Base-by-base conservation (phyloP, 805 yeast genomes). In the Yamadazyma paraphyllophila region DNA sequence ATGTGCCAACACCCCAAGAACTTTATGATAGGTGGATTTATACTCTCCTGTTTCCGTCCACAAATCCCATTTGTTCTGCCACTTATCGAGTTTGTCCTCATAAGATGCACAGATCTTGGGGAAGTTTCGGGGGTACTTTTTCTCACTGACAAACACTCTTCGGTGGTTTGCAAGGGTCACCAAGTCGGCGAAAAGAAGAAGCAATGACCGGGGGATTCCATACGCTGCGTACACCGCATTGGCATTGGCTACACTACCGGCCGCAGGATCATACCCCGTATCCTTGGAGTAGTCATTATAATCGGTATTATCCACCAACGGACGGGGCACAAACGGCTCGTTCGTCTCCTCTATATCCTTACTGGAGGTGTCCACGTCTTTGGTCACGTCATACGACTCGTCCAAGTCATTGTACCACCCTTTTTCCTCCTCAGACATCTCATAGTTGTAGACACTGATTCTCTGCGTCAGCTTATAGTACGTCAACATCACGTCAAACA, bases 31-130 rank as follows among this genome's bases (percentile, higher is more conserved):
- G 12, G 55, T 49, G 36, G 71, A 65, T 32, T 64, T 59, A 45
- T 65, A 75, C 13, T 53, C 49, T 10, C 60, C 58, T 27, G 39
- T 39, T 11, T 15, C 20, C 9, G 48, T 29, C 3, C 20, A 24
- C 1, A 46, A 54, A 8, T 57, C 47, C 51, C 67, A 48, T 15
- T 67, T 71, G 13, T 69, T 55, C 37, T 61, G 64, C 83, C 83
- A 80, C 41, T 60, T 66, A 37, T 71, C 46, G 15, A 80, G 57
- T 31, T 68, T 72, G 45, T 78, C 82, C 49, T 78, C 82, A 2
- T 74, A 54, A 43, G 78, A 82, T 43, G 82, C 78, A 52, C 83
- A 78, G 2, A 78, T 63, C 43, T 69, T 67, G 3, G 83, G 82
- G 55, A 77, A 80, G 52, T 78, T 79, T 35, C 83, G 61, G 0